Evolutionary conservation across 805 yeast genomes (phyloP), one percentile per base, ranked within the genome.

Genomic region (Ogataea minuta): DNA sequence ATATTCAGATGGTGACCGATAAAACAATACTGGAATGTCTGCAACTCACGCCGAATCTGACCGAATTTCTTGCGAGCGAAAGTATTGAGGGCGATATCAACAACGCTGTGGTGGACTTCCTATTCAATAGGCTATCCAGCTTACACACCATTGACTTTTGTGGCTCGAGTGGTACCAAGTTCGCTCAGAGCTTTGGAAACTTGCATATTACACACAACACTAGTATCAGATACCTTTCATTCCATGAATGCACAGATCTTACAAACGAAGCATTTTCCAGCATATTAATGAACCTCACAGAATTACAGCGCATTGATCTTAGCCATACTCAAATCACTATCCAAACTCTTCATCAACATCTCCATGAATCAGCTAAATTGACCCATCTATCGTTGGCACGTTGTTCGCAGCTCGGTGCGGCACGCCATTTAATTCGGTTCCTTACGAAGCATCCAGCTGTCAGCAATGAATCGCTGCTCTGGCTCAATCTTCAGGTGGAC

Each of bases 241-340:
- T 90, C 54, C 95, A 89, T 62, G 96, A 88, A 54, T 90, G 97
- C 59, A 81, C 93, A 2, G 87, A 85, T 48, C 66, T 89, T 26
- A 72, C 86, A 4, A 61, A 76, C 5, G 69, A 68, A n/a, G 72
- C 72, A 0, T 75, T 84, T 41, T 68, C 68, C 17, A 72, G 70
- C 36, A 57, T 85, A 9, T 64, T 90, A 20, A 81, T 84, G 2
- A 74, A 71, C 34, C 64, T 82, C 31, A 64, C 68, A 17, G 66
- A 70, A 43, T 63, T 89, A 36, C 76, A 77, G 46, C 75, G 87
- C 46, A 65, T 89, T 21, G 97, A 89, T 57, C 67, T 90, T 34
- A 79, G 85, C 11, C 95, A 87, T 53, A 89, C 96, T 0, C 78
- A 82, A 31, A 76, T 89, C 28, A 79, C 81, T 1, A 79, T 84